A percentile compares a stretch with the other conserved stretches of the same genome.
These are phyloP conservation scores for Setaria italica DNA, from an alignment of 202 grass and related monocot species.

Conservation along the genomic window DNA sequence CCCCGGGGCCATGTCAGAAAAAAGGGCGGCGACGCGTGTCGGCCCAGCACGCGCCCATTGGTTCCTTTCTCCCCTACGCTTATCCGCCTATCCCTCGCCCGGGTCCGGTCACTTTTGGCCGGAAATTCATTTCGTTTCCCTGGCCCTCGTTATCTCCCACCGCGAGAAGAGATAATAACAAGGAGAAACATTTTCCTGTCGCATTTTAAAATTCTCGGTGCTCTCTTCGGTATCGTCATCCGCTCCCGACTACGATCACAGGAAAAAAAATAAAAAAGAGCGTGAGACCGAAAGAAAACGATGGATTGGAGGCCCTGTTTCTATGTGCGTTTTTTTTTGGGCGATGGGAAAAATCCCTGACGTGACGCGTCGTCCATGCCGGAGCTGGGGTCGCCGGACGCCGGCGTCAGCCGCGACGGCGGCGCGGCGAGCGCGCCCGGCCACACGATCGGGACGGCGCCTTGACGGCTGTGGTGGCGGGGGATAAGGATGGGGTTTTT, in stretches of 20 bases:
- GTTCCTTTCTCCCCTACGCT: conserved; percentile 28
- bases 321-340: conserved; percentile 32
- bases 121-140: neutral
- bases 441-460: conserved; percentile 40
- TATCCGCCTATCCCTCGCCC: conserved; percentile 35
- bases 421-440: conserved; percentile 11
- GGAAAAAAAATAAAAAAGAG: neutral
- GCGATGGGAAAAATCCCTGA: conserved; percentile 25
- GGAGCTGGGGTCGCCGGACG: neutral
- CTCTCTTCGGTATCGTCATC: conserved; percentile 26
- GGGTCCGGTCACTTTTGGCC: conserved; percentile 29
- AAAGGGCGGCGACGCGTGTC: conserved; percentile 32
- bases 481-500: conserved; percentile 48
- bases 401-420: conserved; percentile 39
- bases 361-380: conserved; percentile 14
- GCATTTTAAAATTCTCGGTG: neutral
- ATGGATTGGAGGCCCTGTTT: conserved; percentile 14
- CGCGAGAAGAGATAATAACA: conserved; percentile 31
- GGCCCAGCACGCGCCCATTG: neutral
- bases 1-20: conserved; percentile 43
- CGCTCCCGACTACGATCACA: neutral
- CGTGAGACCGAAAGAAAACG: conserved; percentile 4
- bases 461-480: neutral
- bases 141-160: conserved; percentile 52
- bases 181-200: neutral